Base-by-base conservation (phyloP, 1,284 basidiomycete species). In the Ustilago crameri region DNA sequence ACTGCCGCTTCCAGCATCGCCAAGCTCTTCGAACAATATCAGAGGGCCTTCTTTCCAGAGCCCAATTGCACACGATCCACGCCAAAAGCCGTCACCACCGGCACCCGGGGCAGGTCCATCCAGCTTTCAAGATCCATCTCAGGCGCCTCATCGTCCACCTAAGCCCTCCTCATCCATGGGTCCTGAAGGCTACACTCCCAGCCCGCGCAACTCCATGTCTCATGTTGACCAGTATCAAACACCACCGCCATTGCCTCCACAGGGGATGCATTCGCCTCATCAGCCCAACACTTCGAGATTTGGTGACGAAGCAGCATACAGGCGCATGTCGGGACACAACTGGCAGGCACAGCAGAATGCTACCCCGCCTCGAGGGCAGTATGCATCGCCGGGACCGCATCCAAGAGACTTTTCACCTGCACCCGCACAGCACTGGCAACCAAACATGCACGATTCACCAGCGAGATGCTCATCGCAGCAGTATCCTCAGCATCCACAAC, bases 131-230 rank as follows among this genome's bases (percentile, higher is more conserved):
- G 62, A 57, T 18, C 27, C 49, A 9, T 18, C 24, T 12, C 52
- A 54, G 35, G 50, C 52, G 32, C 63, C 70, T n/a, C 72, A 67
- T 45, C 64, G 58, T 18, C 65, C 66, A 5, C 66, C 66, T 0
- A 73, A 71, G 23, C 68, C 62, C 1, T 56, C 67, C 3, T 55
- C 42, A 8, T 63, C 67, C 9, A 10, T 52, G 18, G 56, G 50
- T 9, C 40, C 51, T 12, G 57, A 56, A 17, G 56, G 32, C 20
- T 69, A 59, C 27, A 24, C 48, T 26, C 41, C 30, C 26, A 64
- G 61, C 45, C 61, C 52, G 27, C 60, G 56, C 5, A 52, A 32
- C 20, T 57, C 53, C 5, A 27, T 53, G 40, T 53, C 58, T 3
- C 32, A 56, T 14, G n/a, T 23, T 9, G 48, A 59, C 18, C 38